These are phyloP conservation scores for Singerocomus inundabilis DNA, from an alignment of 1,284 basidiomycete genomes.

Conservation along the genomic window DNA sequence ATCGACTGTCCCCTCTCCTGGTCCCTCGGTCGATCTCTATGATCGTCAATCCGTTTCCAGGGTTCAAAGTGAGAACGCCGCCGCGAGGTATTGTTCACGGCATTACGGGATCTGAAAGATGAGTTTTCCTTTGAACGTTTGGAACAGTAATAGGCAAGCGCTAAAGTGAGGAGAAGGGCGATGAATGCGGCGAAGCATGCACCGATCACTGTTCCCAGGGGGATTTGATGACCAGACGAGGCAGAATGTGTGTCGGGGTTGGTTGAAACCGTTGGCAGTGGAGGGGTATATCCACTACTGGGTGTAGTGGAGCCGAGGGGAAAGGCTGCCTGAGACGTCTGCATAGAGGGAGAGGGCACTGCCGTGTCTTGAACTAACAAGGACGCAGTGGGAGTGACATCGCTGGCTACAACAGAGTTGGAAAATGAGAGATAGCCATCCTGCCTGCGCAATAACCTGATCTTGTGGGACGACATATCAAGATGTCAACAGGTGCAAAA, in stretches of 20 bases:
- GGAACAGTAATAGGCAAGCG: slow-evolving; percentile 49
- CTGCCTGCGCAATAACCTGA: slow-evolving; percentile 15
- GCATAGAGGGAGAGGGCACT: background rate
- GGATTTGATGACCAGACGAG: slow-evolving; percentile 33
- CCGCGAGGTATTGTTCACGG: slow-evolving; percentile 36
- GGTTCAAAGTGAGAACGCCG: slow-evolving; percentile 44
- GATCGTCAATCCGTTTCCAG: slow-evolving; percentile 45
- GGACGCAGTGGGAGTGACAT: slow-evolving; percentile 28
- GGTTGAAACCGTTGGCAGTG: slow-evolving; percentile 11
- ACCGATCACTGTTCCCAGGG: slow-evolving; percentile 50
- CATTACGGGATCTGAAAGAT: slow-evolving; percentile 32
- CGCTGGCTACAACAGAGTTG: slow-evolving; percentile 25
- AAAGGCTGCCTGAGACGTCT: slow-evolving; percentile 5
- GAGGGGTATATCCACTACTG: background rate
- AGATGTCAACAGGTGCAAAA: background rate
- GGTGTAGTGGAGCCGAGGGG: slow-evolving; percentile 11
- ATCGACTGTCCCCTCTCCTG: slow-evolving; percentile 11
- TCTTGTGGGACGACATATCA: slow-evolving; percentile 15
- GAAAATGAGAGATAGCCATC: slow-evolving; percentile 16
- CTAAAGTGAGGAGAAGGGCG: slow-evolving; percentile 43
- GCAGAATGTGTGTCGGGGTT: slow-evolving; percentile 13
- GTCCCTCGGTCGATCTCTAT: slow-evolving; percentile 44
- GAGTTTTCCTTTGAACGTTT: slow-evolving; percentile 38
- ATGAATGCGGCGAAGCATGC: slow-evolving; percentile 51
- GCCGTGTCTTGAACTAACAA: slow-evolving; percentile 22